Evolutionary conservation across 2,329 filamentous ascomycete genomes (phyloP).

Genomic region (Grosmannia serpens): DNA sequence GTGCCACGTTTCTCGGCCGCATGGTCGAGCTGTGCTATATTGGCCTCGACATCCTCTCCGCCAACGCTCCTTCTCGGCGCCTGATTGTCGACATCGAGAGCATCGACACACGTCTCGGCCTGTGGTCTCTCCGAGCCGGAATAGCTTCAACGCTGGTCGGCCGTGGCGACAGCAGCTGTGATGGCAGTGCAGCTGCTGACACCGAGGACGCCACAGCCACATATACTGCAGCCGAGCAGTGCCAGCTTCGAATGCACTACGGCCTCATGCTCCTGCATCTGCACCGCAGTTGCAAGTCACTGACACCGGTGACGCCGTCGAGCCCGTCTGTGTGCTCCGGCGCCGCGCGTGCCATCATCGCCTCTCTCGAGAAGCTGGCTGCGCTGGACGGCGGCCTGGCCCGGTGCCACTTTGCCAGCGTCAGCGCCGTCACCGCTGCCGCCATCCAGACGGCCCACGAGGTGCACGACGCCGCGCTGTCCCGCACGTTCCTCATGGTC

Average conservation of each 20-base stretch:
- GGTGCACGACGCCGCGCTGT: background rate
- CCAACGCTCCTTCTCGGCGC: background rate
- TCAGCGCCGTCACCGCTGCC: conserved; percentile 1
- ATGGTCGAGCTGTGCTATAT: conserved; percentile 2
- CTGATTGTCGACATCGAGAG: background rate
- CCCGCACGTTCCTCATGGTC: background rate
- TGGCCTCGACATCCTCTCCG: background rate
- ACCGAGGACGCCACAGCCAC: background rate
- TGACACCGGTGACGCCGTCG: background rate
- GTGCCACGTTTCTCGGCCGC: background rate
- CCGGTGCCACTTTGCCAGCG: conserved; percentile 1
- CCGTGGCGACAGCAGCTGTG: background rate
- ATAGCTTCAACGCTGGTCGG: background rate
- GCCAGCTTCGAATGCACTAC: conserved; percentile 1
- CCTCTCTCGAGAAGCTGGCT: background rate
- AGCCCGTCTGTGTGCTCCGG: background rate
- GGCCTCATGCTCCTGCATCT: background rate
- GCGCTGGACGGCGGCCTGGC: background rate
- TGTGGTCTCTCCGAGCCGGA: background rate
- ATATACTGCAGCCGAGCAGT: background rate
- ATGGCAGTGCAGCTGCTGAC: background rate
- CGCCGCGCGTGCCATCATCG: background rate
- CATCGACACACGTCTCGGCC: background rate
- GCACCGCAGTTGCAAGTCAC: background rate
- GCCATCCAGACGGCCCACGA: conserved; percentile 4